Evolutionary conservation across 306 rosid species (phyloP), one percentile per base, ranked within the genome.

Genomic region (Myrica gale): DNA sequence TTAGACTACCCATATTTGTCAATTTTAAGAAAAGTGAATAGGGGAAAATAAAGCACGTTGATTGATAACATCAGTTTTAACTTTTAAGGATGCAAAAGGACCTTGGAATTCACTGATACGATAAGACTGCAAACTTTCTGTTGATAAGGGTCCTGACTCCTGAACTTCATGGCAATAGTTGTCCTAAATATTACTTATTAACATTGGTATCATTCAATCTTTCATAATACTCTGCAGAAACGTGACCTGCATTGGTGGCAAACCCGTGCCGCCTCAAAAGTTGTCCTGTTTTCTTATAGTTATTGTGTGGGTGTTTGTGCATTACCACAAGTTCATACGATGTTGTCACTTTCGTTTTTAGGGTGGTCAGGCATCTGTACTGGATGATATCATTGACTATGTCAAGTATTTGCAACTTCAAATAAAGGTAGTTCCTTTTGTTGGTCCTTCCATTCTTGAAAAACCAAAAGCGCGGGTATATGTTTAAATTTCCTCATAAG

Each of bases 381-480:
- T 91, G 76, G 98, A 91, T 72, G 96, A 88, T 65, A 79, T 87
- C 77, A 93, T 93, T 73, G 98, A 93, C 88, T 82, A 93, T 80
- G 73, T 93, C 81, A 91, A 93, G 85, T 79, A 84, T 80, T 81
- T 93, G 86, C 92, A 91, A 85, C 90, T 88, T 79, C 97, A 85
- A 72, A 84, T 88, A 12, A 93, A 91, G 98, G 98, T 91, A 72
- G 58, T 69, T 60, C 53, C 13, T 48, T 48, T 48, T 48, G 51
- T 46, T 32, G 37, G 51, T 46, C 51, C 48, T 62, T 37, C 20
- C 46, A 62, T 15, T 63, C 45, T 10, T 37, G 6, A 9, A 37
- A 39, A 39, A 37, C 69, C 26, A 58, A 13, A 39, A 39, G 21
- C 46, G 17, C 6, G 16, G 69, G 21, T 63, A 15, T 20, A 16